Conservation (phyloP, 176 grass and related monocot species). For the Eremochloa ophiuroides region DNA sequence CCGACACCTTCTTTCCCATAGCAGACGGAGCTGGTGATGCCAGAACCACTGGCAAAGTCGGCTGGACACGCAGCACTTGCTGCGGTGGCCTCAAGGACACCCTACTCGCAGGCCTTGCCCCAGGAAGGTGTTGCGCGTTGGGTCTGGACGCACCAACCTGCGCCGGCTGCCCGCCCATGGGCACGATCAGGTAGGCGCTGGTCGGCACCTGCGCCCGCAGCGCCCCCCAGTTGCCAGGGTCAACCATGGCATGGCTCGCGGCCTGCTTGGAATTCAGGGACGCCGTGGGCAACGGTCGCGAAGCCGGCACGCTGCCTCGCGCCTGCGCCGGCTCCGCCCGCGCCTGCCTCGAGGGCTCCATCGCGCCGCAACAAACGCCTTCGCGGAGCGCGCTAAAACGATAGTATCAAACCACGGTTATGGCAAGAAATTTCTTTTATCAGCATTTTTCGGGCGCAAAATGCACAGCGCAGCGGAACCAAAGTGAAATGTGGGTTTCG, state of each 20-base stretch:
- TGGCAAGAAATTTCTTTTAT: background rate
- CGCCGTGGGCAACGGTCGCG: background rate
- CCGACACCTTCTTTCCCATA: conserved; percentile 15
- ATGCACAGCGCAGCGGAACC: background rate
- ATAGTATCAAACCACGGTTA: background rate
- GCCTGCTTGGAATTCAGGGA: conserved; percentile 5
- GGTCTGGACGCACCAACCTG: conserved; percentile 7
- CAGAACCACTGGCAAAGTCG: background rate
- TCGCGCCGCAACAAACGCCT: background rate
- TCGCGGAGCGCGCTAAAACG: background rate
- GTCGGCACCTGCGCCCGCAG: background rate
- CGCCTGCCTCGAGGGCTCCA: conserved; percentile 36
- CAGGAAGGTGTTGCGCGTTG: background rate
- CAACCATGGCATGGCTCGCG: background rate
- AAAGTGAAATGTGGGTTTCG: background rate
- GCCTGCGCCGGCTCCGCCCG: background rate
- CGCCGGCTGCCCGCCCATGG: conserved; percentile 23
- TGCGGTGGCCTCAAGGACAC: background rate
- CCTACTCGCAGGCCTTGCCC: background rate
- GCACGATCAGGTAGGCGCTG: conserved; percentile 25
- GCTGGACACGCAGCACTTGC: conserved; percentile 19
- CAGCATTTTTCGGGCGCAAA: background rate
- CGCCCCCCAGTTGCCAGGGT: conserved; percentile 5
- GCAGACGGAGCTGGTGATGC: conserved; percentile 6
- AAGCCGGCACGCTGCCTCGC: background rate